Conservation (phyloP, 805 yeast genomes). For the Yamadazyma nakazawae region DNA sequence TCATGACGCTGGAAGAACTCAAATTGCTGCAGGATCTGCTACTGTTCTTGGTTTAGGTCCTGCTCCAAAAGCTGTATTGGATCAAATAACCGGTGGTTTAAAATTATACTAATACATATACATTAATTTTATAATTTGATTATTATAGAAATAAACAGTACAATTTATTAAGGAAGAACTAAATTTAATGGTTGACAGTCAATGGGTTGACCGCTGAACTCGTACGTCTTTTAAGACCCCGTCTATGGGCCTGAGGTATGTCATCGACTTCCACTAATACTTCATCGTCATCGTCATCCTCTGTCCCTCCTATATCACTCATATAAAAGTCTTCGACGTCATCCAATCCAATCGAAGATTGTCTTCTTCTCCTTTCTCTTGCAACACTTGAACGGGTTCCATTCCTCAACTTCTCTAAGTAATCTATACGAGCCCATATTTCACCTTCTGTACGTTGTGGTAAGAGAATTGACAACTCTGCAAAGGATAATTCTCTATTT, state of each 20-base stretch:
- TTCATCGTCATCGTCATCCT: constrained; percentile 29
- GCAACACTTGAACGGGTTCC: constrained; percentile 27
- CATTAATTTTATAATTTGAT: background rate
- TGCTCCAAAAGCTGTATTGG: constrained; percentile 79
- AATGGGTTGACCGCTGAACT: constrained; percentile 44
- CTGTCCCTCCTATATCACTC: constrained; percentile 38
- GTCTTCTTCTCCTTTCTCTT: constrained; percentile 30
- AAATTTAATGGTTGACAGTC: constrained; percentile 16
- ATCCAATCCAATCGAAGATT: constrained; percentile 39
- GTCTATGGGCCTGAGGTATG: constrained; percentile 21
- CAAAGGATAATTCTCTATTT: constrained; percentile 58
- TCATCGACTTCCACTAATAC: constrained; percentile 39
- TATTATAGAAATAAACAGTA: constrained; percentile 4
- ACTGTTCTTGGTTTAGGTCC: constrained; percentile 98
- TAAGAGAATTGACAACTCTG: constrained; percentile 68
- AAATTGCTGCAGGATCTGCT: constrained; percentile 92
- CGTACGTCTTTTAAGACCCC: constrained; percentile 35
- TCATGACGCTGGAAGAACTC: constrained; percentile 97
- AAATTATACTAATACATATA: constrained; percentile 55
- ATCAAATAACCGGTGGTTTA: constrained; percentile 75
- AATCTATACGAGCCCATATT: constrained; percentile 59
- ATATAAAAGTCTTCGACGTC: constrained; percentile 44
- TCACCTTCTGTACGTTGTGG: constrained; percentile 75
- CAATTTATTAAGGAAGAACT: background rate
- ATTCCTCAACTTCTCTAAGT: constrained; percentile 37